Conservation (phyloP, 2,329 filamentous ascomycete genomes). For the Endoconidiophora laricicola region DNA sequence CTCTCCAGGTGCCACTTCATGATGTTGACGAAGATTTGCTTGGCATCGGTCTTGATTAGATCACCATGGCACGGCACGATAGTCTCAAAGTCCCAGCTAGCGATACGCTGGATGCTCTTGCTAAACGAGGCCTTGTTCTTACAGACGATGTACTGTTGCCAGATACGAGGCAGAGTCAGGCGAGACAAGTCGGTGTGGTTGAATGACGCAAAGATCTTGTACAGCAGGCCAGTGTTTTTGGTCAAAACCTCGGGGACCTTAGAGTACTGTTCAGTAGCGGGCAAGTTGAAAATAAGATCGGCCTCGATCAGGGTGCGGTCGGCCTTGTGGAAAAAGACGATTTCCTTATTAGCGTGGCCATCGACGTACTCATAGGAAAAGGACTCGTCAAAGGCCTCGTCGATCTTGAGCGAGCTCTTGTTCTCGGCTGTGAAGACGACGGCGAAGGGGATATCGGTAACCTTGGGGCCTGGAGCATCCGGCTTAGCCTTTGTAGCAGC, state of each 20-base stretch:
- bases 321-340: conserved; percentile 74
- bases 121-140: conserved; percentile 52
- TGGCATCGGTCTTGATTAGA: conserved; percentile 57
- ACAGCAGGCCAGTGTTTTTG: conserved; percentile 18
- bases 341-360: conserved; percentile 65
- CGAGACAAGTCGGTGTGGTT: conserved; percentile 31
- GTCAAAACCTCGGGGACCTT: conserved; percentile 22
- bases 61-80: conserved; percentile 91
- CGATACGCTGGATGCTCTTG: conserved; percentile 50
- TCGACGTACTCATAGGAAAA: conserved; percentile 77
- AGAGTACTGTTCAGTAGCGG: conserved; percentile 71
- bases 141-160: conserved; percentile 53
- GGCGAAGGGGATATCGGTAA: conserved; percentile 40
- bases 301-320: conserved; percentile 69
- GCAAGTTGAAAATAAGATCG: conserved; percentile 84
- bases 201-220: conserved; percentile 32
- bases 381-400: conserved; percentile 67
- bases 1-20: conserved; percentile 62
- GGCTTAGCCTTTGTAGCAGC: conserved; percentile 29
- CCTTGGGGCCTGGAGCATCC: conserved; percentile 21
- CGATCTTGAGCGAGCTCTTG: conserved; percentile 37
- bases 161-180: conserved; percentile 55
- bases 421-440: conserved; percentile 49
- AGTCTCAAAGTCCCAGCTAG: conserved; percentile 67
- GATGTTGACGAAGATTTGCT: conserved; percentile 58